Percentiles rank a stretch among this genome's conserved stretches.
Conservation (phyloP, 2,329 filamentous ascomycete genomes). For the Gliomastix tumulicola region DNA sequence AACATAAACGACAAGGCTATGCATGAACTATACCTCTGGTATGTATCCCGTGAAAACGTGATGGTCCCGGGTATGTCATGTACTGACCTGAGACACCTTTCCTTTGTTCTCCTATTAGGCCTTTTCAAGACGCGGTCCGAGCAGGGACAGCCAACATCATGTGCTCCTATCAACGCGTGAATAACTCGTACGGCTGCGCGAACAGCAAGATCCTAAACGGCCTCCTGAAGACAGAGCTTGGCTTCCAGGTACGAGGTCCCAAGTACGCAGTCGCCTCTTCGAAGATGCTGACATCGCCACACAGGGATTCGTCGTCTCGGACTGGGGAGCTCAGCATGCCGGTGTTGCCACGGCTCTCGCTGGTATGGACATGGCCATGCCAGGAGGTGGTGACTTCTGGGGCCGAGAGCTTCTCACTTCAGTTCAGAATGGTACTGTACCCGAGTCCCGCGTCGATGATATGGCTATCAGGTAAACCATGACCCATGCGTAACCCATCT, state of each 20-base stretch:
- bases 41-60: too few species aligned
- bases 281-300: too few species aligned
- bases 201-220: slow-evolving; percentile 63
- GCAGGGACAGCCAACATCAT: slow-evolving; percentile 52
- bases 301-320: slow-evolving; percentile 58
- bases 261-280: too few species aligned
- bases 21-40: slow-evolving; percentile 61
- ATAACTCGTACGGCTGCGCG: slow-evolving; percentile 64
- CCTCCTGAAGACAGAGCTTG: slow-evolving; percentile 55
- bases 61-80: too few species aligned
- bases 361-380: slow-evolving; percentile 70
- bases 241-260: slow-evolving; percentile 48
- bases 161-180: slow-evolving; percentile 64
- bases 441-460: slow-evolving; percentile 48
- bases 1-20: slow-evolving; percentile 57
- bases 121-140: slow-evolving; percentile 60
- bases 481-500: too few species aligned
- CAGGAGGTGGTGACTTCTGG: slow-evolving; percentile 32
- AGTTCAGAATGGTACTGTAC: slow-evolving; percentile 52
- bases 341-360: slow-evolving; percentile 55
- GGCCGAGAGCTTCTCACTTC: slow-evolving; percentile 48
- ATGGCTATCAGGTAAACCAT: slow-evolving; percentile 44
- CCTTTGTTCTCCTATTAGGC: too few species aligned
- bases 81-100: slow-evolving; percentile 6
- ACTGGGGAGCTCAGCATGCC: slow-evolving; percentile 62